Conservation (phyloP, 331 rosid species). For the Malus hybrid region DNA sequence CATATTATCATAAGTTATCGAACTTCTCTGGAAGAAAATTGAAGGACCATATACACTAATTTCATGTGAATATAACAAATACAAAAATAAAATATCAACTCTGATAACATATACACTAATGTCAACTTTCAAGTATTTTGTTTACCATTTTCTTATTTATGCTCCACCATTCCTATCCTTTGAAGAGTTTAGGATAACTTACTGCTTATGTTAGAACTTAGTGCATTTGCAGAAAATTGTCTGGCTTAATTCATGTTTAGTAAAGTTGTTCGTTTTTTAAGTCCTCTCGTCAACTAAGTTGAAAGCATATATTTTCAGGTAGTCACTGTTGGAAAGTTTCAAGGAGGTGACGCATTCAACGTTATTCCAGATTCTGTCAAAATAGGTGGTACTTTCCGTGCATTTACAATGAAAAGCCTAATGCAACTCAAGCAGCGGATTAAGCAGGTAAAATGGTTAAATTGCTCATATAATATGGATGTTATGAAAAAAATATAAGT, state of each 20-base stretch:
- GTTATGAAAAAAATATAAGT: neutral
- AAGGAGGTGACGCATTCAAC: slow-evolving; percentile 86
- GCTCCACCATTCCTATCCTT: neutral
- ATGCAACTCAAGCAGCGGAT: slow-evolving; percentile 50
- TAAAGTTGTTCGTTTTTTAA: slow-evolving; percentile 1
- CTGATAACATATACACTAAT: neutral
- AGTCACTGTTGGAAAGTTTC: slow-evolving; percentile 61
- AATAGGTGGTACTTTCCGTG: slow-evolving; percentile 85
- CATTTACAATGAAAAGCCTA: slow-evolving; percentile 44
- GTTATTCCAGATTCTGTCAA: slow-evolving; percentile 85
- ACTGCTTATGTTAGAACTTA: neutral
- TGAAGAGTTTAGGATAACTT: neutral
- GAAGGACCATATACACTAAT: neutral
- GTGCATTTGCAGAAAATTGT: neutral
- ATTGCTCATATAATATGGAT: neutral
- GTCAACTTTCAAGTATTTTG: neutral
- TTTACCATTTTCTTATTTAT: neutral
- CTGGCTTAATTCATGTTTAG: neutral
- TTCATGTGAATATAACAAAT: no score
- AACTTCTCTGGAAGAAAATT: neutral
- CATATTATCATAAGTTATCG: neutral
- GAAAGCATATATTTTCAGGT: slow-evolving; percentile 35
- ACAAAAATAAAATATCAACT: no score
- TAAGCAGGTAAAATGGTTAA: slow-evolving; percentile 39
- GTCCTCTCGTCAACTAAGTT: slow-evolving; percentile 11